Conservation (phyloP, 192 early-diverging fungal species). For the Blastocladiella britannica region DNA sequence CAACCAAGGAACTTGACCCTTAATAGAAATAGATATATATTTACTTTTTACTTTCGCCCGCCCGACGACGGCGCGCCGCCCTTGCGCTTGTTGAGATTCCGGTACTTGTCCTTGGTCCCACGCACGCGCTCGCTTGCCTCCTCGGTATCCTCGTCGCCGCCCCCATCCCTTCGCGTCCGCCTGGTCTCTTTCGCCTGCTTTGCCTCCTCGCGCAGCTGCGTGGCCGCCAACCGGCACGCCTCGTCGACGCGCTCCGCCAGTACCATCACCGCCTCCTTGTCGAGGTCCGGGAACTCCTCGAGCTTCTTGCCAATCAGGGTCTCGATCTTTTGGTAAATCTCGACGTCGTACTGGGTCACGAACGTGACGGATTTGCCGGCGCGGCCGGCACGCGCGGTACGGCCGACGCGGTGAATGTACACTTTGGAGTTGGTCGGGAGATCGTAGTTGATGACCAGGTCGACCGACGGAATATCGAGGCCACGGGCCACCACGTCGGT, state of each 20-base stretch:
- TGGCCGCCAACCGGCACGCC: slow-evolving; percentile 63
- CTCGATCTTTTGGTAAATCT: slow-evolving; percentile 84
- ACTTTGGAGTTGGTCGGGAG: slow-evolving; percentile 74
- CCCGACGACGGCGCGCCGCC: too few species aligned
- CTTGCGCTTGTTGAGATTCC: neutral
- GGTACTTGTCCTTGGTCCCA: neutral
- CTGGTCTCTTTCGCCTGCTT: slow-evolving; percentile 10
- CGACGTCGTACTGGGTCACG: slow-evolving; percentile 82
- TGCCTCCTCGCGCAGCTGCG: slow-evolving; percentile 66
- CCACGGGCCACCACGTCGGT: slow-evolving; percentile 82
- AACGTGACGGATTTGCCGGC: slow-evolving; percentile 62
- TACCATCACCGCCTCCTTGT: slow-evolving; percentile 67
- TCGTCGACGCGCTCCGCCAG: slow-evolving; percentile 86
- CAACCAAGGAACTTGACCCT: too few species aligned
- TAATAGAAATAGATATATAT: too few species aligned
- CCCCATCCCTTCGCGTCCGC: neutral
- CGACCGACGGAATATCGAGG: slow-evolving; percentile 88
- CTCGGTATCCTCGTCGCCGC: neutral
- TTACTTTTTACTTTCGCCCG: too few species aligned
- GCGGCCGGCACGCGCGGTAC: slow-evolving; percentile 64
- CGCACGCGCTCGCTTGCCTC: neutral
- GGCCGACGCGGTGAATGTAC: slow-evolving; percentile 70
- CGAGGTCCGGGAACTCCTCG: slow-evolving; percentile 49
- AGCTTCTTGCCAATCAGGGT: slow-evolving; percentile 73
- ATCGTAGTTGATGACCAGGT: slow-evolving; percentile 92